Percentiles rank a stretch among this genome's conserved stretches.
Evolutionary conservation across 1,284 basidiomycete species (phyloP).

Genomic region (Leccinum pachyderme): DNA sequence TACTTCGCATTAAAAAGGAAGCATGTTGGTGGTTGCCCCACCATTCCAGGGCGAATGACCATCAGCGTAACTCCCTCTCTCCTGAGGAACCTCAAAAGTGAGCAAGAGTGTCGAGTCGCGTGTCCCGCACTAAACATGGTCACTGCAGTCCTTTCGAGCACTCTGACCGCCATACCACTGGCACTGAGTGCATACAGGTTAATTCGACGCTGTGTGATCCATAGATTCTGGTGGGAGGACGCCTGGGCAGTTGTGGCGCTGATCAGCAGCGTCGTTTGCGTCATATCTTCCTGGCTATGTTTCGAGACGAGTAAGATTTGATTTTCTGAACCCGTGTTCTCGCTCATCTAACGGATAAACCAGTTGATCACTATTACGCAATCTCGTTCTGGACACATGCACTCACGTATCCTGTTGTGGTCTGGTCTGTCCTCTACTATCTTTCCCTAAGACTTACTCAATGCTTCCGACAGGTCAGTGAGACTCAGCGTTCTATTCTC

Average conservation of each 20-base stretch:
- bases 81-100: conserved; percentile 13
- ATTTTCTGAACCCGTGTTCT: neutral
- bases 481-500: conserved; percentile 25
- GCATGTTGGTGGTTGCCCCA: neutral
- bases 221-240: conserved; percentile 23
- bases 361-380: conserved; percentile 8
- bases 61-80: conserved; percentile 1
- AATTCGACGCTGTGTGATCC: conserved; percentile 2
- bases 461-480: conserved; percentile 10
- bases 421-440: conserved; percentile 18
- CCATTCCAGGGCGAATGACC: neutral
- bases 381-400: conserved; percentile 20
- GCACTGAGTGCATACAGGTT: conserved; percentile 10
- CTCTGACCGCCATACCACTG: conserved; percentile 9
- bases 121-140: neutral
- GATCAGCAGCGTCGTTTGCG: conserved; percentile 6
- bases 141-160: conserved; percentile 16
- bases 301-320: conserved; percentile 8
- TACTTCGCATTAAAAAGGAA: conserved; percentile 1
- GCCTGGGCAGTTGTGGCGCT: conserved; percentile 12
- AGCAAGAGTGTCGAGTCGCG: conserved; percentile 2
- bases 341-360: neutral
- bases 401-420: conserved; percentile 10
- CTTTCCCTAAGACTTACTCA: neutral
- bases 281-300: conserved; percentile 16